Conservation (phyloP, 2,329 filamentous ascomycete species). For the Eutypella sp. region DNA sequence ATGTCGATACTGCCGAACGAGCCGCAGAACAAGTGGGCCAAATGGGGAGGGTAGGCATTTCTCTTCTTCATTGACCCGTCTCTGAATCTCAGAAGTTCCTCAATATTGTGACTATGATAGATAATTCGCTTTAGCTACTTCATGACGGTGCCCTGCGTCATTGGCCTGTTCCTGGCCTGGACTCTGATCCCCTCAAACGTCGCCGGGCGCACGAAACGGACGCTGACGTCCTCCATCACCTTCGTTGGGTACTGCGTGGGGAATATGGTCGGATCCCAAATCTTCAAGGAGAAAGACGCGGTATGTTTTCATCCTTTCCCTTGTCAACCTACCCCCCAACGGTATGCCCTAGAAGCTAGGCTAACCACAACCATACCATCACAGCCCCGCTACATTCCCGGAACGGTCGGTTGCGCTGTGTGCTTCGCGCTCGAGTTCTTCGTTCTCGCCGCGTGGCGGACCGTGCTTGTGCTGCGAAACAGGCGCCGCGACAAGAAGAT, state of each 20-base stretch:
- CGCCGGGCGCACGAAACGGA: slow-evolving; percentile 42
- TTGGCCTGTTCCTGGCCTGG: slow-evolving; percentile 30
- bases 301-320: slow-evolving; percentile 14
- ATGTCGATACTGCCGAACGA: slow-evolving; percentile 31
- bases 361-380: too few species aligned
- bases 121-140: slow-evolving; percentile 20
- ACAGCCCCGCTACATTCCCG: slow-evolving; percentile 38
- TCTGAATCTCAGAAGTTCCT: too few species aligned
- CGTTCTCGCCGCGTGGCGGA: slow-evolving; percentile 33
- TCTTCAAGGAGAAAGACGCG: slow-evolving; percentile 38
- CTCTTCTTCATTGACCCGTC: background rate
- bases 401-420: slow-evolving; percentile 33
- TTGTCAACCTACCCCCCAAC: too few species aligned
- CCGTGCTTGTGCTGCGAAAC: slow-evolving; percentile 36
- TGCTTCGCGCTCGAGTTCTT: slow-evolving; percentile 34
- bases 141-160: slow-evolving; percentile 30
- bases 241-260: slow-evolving; percentile 43
- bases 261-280: slow-evolving; percentile 42
- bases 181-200: slow-evolving; percentile 39
- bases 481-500: slow-evolving; percentile 24
- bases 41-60: slow-evolving; percentile 32
- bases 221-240: slow-evolving; percentile 38
- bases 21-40: slow-evolving; percentile 30
- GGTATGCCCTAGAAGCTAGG: too few species aligned
- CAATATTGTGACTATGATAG: background rate